Conservation (phyloP, 768 basidiomycete genomes). For the Gloeopeniophorella convolvens region DNA sequence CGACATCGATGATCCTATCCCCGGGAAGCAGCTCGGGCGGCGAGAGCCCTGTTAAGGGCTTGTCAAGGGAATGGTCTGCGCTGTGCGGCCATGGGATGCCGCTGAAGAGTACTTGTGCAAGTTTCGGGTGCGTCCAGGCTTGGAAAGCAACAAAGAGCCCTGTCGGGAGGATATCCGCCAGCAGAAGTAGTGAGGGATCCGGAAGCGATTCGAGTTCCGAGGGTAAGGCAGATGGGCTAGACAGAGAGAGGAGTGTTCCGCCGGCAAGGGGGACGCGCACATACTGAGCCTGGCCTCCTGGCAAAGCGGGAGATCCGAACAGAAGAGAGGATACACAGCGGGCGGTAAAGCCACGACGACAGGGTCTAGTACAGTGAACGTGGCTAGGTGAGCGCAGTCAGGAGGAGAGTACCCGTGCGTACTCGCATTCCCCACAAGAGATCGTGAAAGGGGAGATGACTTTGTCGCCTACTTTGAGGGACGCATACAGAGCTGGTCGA, state of each 20-base stretch:
- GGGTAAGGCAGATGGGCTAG: constrained; percentile 21
- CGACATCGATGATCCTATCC: constrained; percentile 53
- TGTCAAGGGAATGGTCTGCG: constrained; percentile 10
- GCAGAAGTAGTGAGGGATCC: constrained; percentile 61
- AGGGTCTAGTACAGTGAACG: constrained; percentile 41
- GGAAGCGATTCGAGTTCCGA: constrained; percentile 32
- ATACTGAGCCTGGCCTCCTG: constrained; percentile 77
- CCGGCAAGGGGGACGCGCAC: constrained; percentile 75
- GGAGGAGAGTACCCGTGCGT: constrained; percentile 25
- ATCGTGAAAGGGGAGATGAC: constrained; percentile 76
- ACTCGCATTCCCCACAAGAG: constrained; percentile 87
- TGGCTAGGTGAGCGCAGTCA: neutral
- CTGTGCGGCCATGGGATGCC: constrained; percentile 51
- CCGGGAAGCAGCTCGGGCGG: constrained; percentile 32
- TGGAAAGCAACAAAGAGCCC: constrained; percentile 73
- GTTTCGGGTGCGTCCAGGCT: constrained; percentile 66
- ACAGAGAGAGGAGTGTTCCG: constrained; percentile 63
- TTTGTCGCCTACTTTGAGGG: constrained; percentile 63
- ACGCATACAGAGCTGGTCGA: constrained; percentile 57
- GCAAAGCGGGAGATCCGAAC: constrained; percentile 60
- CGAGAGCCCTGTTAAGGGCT: neutral
- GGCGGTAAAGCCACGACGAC: constrained; percentile 65
- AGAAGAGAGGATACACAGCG: constrained; percentile 55
- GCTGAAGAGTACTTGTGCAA: constrained; percentile 50
- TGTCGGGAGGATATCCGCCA: constrained; percentile 77